Evolutionary conservation across 805 yeast genomes (phyloP).

Genomic region (Yamadazyma phyllophila): DNA sequence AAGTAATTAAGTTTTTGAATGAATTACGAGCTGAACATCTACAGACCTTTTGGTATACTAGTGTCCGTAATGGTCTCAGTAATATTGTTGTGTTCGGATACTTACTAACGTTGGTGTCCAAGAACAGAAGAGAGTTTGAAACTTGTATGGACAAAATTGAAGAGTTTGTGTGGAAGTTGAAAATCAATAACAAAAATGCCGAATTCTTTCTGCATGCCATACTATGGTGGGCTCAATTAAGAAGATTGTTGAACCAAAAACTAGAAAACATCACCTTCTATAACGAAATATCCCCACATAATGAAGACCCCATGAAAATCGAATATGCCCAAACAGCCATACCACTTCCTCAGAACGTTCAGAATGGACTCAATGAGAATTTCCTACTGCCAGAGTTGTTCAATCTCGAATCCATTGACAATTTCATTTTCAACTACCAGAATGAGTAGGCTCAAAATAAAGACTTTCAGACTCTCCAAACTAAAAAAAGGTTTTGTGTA

Average conservation of each 20-base stretch:
- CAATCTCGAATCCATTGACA: slow-evolving; percentile 9
- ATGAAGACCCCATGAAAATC: not conserved
- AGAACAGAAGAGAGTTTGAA: slow-evolving; percentile 5
- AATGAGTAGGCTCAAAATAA: slow-evolving; percentile 4
- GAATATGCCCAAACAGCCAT: not conserved
- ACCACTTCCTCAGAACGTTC: not conserved
- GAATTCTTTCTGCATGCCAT: slow-evolving; percentile 12
- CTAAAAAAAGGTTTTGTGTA: not conserved
- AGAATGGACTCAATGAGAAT: slow-evolving; percentile 1
- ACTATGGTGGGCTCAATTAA: slow-evolving; percentile 11
- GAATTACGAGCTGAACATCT: slow-evolving; percentile 77
- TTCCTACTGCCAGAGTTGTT: slow-evolving; percentile 9
- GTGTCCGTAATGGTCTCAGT: slow-evolving; percentile 12
- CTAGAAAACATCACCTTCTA: slow-evolving; percentile 2
- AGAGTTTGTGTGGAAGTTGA: slow-evolving; percentile 13
- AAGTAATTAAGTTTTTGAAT: slow-evolving; percentile 9
- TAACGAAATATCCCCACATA: not conserved
- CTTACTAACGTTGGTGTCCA: slow-evolving; percentile 7
- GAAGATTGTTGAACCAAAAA: not conserved
- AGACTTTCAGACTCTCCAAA: no score
- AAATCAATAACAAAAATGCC: slow-evolving; percentile 14
- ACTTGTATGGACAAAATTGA: slow-evolving; percentile 9
- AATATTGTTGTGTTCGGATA: slow-evolving; percentile 12
- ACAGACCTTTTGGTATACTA: slow-evolving; percentile 85
- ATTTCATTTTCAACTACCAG: slow-evolving; percentile 7